Base-by-base conservation (phyloP, 495 filamentous ascomycete species). In the Penicillium egyptiacum region DNA sequence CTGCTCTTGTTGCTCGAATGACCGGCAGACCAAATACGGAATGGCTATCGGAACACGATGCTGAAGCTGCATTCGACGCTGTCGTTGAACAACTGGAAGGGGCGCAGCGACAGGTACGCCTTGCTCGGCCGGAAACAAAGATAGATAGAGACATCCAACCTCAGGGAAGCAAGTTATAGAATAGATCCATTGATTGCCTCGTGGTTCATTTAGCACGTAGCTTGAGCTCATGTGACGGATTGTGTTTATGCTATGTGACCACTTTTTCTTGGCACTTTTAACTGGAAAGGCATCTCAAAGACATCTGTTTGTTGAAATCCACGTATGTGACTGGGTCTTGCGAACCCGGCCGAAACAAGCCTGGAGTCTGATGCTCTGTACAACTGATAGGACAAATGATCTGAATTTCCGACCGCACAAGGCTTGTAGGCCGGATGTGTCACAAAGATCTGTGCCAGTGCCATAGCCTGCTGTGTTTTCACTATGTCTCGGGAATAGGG, bases 31-130 rank as follows among this genome's bases (percentile, higher is more conserved):
- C 61, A 1, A 64, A 74, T 55, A 74, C 75, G 1, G 66, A 45
- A 49, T 79, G 76, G 78, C 62, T 81, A 41, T 73, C 76, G 50
- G 77, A 79, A 45, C 75, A 81, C 66, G 74, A 80, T 69, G 74
- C 76, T 30, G 68, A 75, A 28, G 63, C 61, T 17, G 67, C 71
- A 2, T 78, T 81, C 64, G 54, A n/a, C 3, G 50, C 50, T 40
- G 51, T 46, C 7, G 25, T 55, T 22, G 31, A 51, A n/a, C 50
- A 56, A 20, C 19, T 14, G 35, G 28, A 35, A 10, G 9, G 19
- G 16, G 59, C 22, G 31, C 30, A 57, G 23, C 35, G 40, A 31
- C 26, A 17, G 16, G 25, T 28, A 30, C 26, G 45, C 45, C 8
- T 30, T 26, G 33, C 35, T 8, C 37, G 41, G 14, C 9, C 5